Conservation (phyloP, 495 filamentous ascomycete genomes). For the Talaromyces liani region DNA sequence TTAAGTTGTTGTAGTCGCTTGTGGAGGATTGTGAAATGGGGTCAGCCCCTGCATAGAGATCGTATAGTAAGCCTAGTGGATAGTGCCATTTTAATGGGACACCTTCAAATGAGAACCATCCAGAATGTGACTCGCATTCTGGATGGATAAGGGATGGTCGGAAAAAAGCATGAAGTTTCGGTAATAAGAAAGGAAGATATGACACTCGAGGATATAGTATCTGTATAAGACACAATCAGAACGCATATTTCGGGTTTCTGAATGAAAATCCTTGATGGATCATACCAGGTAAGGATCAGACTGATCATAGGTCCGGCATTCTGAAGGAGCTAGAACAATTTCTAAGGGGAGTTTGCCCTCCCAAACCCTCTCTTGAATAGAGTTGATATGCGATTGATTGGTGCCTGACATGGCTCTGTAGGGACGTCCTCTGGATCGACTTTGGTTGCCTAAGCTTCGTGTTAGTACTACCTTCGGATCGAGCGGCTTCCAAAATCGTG, state of each 20-base stretch:
- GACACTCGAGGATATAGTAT: conserved; percentile 46
- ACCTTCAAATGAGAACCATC: conserved; percentile 65
- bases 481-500: background rate
- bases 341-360: conserved; percentile 43
- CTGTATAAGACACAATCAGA: conserved; percentile 18
- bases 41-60: conserved; percentile 69
- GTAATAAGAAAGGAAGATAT: conserved; percentile 68
- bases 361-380: conserved; percentile 44
- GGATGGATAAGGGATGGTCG: conserved; percentile 60
- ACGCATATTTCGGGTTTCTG: background rate
- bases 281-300: conserved; percentile 48
- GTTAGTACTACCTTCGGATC: background rate
- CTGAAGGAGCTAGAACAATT: conserved; percentile 43
- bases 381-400: conserved; percentile 11
- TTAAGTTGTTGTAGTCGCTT: conserved; percentile 10
- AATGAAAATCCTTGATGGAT: background rate
- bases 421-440: background rate
- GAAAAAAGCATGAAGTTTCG: conserved; percentile 76
- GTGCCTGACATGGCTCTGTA: conserved; percentile 3
- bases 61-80: conserved; percentile 78
- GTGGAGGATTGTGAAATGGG: conserved; percentile 35
- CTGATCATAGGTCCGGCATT: conserved; percentile 47
- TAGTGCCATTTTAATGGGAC: conserved; percentile 87
- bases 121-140: conserved; percentile 46
- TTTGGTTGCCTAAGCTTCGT: background rate